Evolutionary conservation across 176 grass and related monocot genomes (phyloP).

Genomic region (Urochloa ruziziensis): DNA sequence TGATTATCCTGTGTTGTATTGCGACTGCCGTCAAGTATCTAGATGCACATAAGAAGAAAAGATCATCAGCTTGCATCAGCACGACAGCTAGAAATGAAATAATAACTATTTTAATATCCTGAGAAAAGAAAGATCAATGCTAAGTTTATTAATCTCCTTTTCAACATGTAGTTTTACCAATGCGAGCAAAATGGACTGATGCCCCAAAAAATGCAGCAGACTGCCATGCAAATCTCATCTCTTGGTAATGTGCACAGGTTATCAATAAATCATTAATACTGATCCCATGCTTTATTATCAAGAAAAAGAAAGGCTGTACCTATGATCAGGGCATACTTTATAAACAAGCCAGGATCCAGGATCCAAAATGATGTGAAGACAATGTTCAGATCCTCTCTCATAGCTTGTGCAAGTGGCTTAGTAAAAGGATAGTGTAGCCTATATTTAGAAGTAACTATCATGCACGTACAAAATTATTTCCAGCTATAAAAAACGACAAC

Average conservation of each 20-base stretch:
- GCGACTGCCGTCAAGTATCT: slow-evolving; percentile 59
- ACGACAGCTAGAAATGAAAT: background rate
- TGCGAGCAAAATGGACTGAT: background rate
- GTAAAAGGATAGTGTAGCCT: background rate
- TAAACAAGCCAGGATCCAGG: background rate
- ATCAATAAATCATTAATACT: background rate
- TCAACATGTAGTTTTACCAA: background rate
- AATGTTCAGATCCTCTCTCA: background rate
- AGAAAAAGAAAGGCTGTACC: background rate
- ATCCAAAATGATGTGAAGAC: background rate
- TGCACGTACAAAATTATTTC: background rate
- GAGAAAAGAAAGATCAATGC: slow-evolving; percentile 2
- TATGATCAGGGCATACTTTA: background rate
- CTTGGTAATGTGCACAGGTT: background rate
- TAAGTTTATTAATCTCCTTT: background rate
- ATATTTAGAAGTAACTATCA: slow-evolving; percentile 3
- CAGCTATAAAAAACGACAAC: background rate
- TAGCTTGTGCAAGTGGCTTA: slow-evolving; percentile 15
- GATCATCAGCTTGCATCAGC: slow-evolving; percentile 1
- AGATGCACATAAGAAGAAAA: slow-evolving; percentile 30
- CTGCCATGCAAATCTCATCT: background rate
- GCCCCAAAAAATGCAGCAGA: background rate
- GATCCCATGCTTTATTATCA: background rate
- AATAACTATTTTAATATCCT: background rate
- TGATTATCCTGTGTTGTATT: slow-evolving; percentile 50